Evolutionary conservation across 2,329 filamentous ascomycete species (phyloP).

Genomic region (Metarhizium humberi): DNA sequence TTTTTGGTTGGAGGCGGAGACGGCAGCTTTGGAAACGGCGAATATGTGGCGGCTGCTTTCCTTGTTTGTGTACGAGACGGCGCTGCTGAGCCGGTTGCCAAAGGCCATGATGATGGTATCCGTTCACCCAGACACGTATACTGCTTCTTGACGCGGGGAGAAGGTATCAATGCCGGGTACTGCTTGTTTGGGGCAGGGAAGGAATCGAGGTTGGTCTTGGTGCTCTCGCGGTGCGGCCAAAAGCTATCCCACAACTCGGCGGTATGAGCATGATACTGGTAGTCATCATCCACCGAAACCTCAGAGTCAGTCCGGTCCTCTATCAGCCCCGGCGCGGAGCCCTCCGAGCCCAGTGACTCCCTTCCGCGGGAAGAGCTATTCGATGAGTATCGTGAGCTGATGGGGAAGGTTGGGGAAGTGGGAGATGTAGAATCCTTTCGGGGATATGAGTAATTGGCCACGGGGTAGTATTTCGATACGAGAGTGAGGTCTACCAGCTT

Average conservation of each 20-base stretch:
- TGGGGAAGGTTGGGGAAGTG: not conserved
- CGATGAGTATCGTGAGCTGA: slow-evolving; percentile 3
- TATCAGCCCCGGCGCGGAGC: slow-evolving; percentile 37
- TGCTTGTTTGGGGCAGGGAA: slow-evolving; percentile 16
- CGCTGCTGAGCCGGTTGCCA: slow-evolving; percentile 12
- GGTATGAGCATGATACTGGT: slow-evolving; percentile 35
- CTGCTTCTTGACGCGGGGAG: slow-evolving; percentile 13
- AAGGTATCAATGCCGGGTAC: slow-evolving; percentile 21
- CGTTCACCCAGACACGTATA: slow-evolving; percentile 5
- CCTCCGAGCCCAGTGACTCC: slow-evolving; percentile 31
- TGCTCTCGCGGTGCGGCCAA: slow-evolving; percentile 20
- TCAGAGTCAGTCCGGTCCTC: slow-evolving; percentile 44
- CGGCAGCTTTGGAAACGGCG: slow-evolving; percentile 30
- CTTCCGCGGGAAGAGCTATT: slow-evolving; percentile 2
- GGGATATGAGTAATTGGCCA: slow-evolving; percentile 32
- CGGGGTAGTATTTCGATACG: slow-evolving; percentile 29
- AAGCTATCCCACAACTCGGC: slow-evolving; percentile 43
- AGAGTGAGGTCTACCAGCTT: slow-evolving; percentile 28
- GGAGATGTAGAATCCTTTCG: slow-evolving; percentile 15
- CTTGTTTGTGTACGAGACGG: slow-evolving; percentile 4
- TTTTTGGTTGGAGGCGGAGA: slow-evolving; percentile 2
- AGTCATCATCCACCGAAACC: slow-evolving; percentile 40
- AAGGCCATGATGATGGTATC: slow-evolving; percentile 16
- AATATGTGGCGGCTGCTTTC: slow-evolving; percentile 25
- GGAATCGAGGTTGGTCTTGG: slow-evolving; percentile 6